Evolutionary conservation across 2,329 filamentous ascomycete species (phyloP), one percentile per base, ranked within the genome.

Genomic region (Rhexocercosporidium sp.): DNA sequence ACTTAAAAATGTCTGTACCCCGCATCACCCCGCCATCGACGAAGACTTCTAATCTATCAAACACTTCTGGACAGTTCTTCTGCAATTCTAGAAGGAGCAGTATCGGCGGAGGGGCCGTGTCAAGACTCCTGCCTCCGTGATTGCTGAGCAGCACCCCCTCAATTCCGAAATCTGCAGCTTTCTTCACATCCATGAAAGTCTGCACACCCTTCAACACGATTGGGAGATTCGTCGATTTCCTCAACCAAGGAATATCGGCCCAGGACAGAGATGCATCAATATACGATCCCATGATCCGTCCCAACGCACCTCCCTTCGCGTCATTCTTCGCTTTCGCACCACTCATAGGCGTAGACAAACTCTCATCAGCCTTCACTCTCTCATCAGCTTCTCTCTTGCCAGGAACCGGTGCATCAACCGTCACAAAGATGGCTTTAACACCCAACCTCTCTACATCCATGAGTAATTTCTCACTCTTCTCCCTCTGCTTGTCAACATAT

Each of bases 191-290:
- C 47, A 82, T 81, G 0, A 86, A 85, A 16, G 85, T 86, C 79
- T 92, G 89, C n/a, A 93, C 86, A 0, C 90, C 90, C 77, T 93
- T 93, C 29, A 93, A 59, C 70, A 89, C 79, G 81, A 92, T 71
- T 74, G 88, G 80, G 8, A 88, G 81, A 1, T 78, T 82, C 37
- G 86, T 84, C 66, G 81, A 79, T 76, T 81, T 83, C 80, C 88
- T 86, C 25, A 92, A 75, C 89, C 90, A 92, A 4, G 82, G 79
- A 1, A 92, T 81, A 75, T 91, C 90, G 53, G 85, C 82, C 90
- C 90, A 93, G 8, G 73, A 83, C 16, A 88, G 79, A 20, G 83
- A 82, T 3, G 86, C 73, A 74, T 89, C 87, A 73, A 90, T 83
- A 77, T 85, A 86, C 34, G 78, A 74, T 12, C 85, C 84, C 83